phyloP scores from a whole-genome alignment of 192 early-diverging fungal species.

The Coemansia sp. region DNA sequence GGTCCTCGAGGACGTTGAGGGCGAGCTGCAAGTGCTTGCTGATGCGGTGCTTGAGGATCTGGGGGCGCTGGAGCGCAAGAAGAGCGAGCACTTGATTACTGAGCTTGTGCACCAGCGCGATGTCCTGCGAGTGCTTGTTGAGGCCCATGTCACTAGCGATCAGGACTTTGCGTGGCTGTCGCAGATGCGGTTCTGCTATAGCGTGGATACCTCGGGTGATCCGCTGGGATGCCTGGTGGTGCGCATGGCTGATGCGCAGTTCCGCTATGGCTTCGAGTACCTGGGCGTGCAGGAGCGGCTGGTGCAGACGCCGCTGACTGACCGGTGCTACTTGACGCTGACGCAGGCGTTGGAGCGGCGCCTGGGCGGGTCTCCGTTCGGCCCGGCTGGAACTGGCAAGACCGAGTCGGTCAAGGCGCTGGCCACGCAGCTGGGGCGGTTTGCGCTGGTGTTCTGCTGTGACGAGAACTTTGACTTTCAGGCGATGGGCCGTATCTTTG shows the following conservation, averaged over 20 bases:
- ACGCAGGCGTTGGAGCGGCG: conserved; percentile 93
- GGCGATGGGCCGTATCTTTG: conserved; percentile 99
- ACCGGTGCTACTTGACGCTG: conserved; percentile 97
- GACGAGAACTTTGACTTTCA: conserved; percentile 99
- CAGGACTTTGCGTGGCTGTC: conserved; percentile 95
- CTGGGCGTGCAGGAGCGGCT: conserved; percentile 94
- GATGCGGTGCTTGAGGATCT: conserved; percentile 91
- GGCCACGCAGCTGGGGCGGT: conserved; percentile 90
- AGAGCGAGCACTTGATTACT: conserved; percentile 98
- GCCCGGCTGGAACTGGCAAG: conserved; percentile 98
- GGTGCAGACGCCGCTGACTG: conserved; percentile 98
- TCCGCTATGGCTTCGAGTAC: conserved; percentile 97
- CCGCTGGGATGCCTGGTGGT: conserved; percentile 73
- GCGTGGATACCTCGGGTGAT: conserved; percentile 54
- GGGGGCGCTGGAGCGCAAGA: conserved; percentile 76
- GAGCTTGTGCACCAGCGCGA: conserved; percentile 99
- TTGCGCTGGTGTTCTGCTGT: conserved; percentile 99
- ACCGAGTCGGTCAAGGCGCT: conserved; percentile 99
- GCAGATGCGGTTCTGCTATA: conserved; percentile 93
- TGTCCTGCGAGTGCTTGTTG: conserved; percentile 70
- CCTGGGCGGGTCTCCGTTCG: conserved; percentile 96
- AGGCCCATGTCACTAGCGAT: conserved; percentile 49
- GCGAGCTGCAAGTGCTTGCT: conserved; percentile 81
- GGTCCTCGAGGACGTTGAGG: conserved; percentile 62
- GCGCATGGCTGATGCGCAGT: conserved; percentile 90